Percentiles rank a stretch among this genome's conserved stretches.
Conservation (phyloP, 306 rosid species). For the Cucurbita pepo region DNA sequence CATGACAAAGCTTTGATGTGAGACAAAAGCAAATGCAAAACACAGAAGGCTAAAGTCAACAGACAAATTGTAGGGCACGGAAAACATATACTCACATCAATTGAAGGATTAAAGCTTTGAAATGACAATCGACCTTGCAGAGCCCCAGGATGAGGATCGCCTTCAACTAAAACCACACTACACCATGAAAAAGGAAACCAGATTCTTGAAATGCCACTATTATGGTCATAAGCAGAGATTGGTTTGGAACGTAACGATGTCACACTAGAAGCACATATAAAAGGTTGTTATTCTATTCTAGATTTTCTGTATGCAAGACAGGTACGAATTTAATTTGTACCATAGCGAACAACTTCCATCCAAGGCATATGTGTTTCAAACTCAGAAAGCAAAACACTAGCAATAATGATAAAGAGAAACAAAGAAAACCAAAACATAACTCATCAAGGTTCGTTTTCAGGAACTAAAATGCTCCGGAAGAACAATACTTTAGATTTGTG, state of each 20-base stretch:
- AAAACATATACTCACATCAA: conserved; percentile 71
- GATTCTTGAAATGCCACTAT: neutral
- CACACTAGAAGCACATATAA: neutral
- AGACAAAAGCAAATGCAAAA: conserved; percentile 5
- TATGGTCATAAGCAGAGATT: neutral
- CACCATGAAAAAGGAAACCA: conserved; percentile 2
- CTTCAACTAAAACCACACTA: conserved; percentile 77
- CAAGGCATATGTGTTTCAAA: neutral
- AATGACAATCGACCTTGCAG: conserved; percentile 67
- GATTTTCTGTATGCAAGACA: neutral
- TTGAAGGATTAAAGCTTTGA: conserved; percentile 63
- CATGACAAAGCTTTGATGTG: conserved; percentile 21
- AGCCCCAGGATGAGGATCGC: conserved; percentile 83
- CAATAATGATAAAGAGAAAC: neutral
- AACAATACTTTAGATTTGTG: neutral
- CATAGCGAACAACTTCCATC: neutral
- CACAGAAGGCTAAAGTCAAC: neutral
- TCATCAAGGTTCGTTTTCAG: neutral
- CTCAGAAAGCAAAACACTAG: neutral
- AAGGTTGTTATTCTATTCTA: neutral
- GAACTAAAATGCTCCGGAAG: neutral
- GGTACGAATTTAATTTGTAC: neutral
- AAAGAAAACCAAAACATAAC: neutral
- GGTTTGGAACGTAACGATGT: neutral
- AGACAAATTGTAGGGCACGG: conserved; percentile 8